phyloP scores from a whole-genome alignment of 2,329 filamentous ascomycete genomes.

The Aspergillus sp. region DNA sequence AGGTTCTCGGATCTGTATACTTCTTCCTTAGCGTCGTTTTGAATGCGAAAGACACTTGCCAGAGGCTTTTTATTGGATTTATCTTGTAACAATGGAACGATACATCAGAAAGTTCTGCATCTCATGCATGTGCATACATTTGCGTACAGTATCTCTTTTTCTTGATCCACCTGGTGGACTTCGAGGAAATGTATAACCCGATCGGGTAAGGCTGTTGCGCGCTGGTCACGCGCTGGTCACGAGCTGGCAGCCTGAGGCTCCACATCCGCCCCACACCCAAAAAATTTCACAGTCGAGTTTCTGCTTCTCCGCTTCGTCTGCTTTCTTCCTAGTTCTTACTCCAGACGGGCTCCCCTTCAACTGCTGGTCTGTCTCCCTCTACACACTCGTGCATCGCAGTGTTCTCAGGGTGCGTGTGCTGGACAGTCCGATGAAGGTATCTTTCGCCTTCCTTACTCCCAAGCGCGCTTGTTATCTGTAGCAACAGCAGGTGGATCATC shows the following conservation, averaged over 20 bases:
- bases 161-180: background rate
- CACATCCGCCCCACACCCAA: slow-evolving; percentile 23
- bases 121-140: background rate
- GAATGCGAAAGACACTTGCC: background rate
- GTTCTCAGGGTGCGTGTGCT: slow-evolving; percentile 12
- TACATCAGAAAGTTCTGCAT: background rate
- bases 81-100: background rate
- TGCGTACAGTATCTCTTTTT: no score
- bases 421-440: slow-evolving; percentile 22
- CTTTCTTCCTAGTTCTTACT: slow-evolving; percentile 1
- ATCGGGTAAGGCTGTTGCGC: slow-evolving; percentile 12
- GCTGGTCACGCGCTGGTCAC: slow-evolving; percentile 22
- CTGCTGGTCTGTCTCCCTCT: background rate
- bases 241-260: slow-evolving; percentile 24
- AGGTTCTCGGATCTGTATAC: slow-evolving; percentile 1
- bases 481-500: slow-evolving; percentile 17
- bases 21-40: background rate
- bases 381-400: slow-evolving; percentile 1
- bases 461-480: slow-evolving; percentile 19
- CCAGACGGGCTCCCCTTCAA: slow-evolving; percentile 11
- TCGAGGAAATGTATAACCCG: slow-evolving; percentile 9
- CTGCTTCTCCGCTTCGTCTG: slow-evolving; percentile 9
- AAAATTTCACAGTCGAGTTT: slow-evolving; percentile 19
- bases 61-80: background rate
- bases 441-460: background rate